A percentile compares a stretch with the other conserved stretches of the same genome.
Conservation (phyloP, 2,329 filamentous ascomycete species). For the Ceratocystis destructans region DNA sequence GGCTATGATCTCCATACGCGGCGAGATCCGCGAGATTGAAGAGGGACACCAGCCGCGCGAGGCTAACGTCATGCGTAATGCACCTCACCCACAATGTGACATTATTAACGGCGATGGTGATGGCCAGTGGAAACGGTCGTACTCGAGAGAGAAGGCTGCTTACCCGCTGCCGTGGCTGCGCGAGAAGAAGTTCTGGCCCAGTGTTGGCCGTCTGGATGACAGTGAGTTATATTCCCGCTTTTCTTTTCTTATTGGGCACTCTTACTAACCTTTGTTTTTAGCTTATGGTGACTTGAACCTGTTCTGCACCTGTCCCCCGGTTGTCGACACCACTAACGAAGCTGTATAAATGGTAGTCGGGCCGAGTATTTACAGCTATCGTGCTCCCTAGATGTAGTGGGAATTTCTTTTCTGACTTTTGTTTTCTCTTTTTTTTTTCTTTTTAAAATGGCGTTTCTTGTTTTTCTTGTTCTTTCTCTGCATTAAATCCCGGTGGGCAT, state of each 20-base stretch:
- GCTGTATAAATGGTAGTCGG: conserved; percentile 12
- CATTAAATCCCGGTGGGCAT: conserved; percentile 9
- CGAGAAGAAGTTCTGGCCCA: conserved; percentile 98
- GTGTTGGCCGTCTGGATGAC: conserved; percentile 75
- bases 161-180: conserved; percentile 71
- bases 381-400: background rate
- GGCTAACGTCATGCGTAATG: conserved; percentile 75
- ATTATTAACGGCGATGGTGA: conserved; percentile 45
- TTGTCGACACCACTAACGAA: conserved; percentile 45
- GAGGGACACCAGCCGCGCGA: conserved; percentile 60
- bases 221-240: conserved; percentile 39
- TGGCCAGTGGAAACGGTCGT: conserved; percentile 64
- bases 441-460: conserved; percentile 9
- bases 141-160: conserved; percentile 67
- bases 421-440: background rate
- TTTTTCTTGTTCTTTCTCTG: conserved; percentile 8
- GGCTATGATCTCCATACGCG: conserved; percentile 70
- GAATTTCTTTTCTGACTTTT: background rate
- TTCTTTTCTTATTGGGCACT: background rate
- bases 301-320: conserved; percentile 86
- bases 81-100: conserved; percentile 75
- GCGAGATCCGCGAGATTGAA: conserved; percentile 74
- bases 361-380: background rate
- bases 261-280: conserved; percentile 26
- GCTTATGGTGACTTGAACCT: conserved; percentile 84